Base-by-base conservation (phyloP, 345 rosid species). In the Moringa oleifera region DNA sequence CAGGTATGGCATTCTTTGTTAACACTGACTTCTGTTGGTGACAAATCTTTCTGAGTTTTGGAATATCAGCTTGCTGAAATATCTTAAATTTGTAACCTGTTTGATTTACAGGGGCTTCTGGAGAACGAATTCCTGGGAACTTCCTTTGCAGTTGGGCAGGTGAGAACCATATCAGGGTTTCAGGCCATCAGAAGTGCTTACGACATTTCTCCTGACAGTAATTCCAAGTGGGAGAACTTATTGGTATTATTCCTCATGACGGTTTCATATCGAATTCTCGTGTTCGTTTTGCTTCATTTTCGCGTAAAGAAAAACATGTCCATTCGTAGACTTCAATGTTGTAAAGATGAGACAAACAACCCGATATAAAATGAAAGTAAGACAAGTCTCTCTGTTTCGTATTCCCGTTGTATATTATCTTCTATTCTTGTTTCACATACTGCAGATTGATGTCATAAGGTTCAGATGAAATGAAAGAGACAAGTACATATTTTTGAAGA, bases 101-200 rank as follows among this genome's bases (percentile, higher is more conserved):
- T 11, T 41, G 12, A 4, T 4, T 72, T 75, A 51, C 61, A 94
- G 97, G 99, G 97, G 37, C 85, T 91, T 66, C 56, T 95, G 79
- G 99, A 91, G 81, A 94, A 94, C 21, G 99, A 94, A 82, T 94
- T 86, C 73, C 79, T 94, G 0, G 91, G 83, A 37, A 79, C 88
- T 54, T 78, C 90, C 31, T 91, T 81, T 69, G 96, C 96, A 0
- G 94, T 95, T 5, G 99, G 99, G 57, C 88, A 89, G 73, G 96
- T 91, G 46, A 82, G 97, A 75, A 85, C 89, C 46, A 91, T 94
- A 65, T 81, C 99, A 0, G 99, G 99, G 23, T 71, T 74, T 52
- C 86, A 94, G 68, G 97, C 99, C 0, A 77, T 94, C 24, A 73
- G 66, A 37, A 83, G 80, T 25, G 74, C 87, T 21, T 91, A 94